Evolutionary conservation across 805 yeast species (phyloP).

Genomic region (Saturnispora serradocipensis): DNA sequence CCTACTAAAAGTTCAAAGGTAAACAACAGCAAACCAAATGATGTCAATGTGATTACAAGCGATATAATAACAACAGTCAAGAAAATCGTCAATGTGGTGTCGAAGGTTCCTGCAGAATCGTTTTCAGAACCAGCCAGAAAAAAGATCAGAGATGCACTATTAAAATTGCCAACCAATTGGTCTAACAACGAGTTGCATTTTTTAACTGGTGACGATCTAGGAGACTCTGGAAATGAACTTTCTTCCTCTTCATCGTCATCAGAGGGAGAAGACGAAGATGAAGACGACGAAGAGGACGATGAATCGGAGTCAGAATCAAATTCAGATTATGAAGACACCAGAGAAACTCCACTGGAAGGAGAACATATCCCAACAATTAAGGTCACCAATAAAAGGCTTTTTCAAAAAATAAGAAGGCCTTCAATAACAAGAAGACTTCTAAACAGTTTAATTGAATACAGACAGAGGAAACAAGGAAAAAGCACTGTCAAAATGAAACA

Average conservation of each 20-base stretch:
- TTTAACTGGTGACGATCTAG: conserved; percentile 6
- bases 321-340: conserved; percentile 8
- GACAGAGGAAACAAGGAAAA: conserved; percentile 6
- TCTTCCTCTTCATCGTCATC: not conserved
- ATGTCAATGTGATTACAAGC: conserved; percentile 17
- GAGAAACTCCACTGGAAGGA: conserved; percentile 13
- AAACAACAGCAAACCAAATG: not conserved
- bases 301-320: conserved; percentile 10
- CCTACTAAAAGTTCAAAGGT: not conserved
- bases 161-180: conserved; percentile 71
- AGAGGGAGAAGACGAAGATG: conserved; percentile 11
- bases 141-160: conserved; percentile 68
- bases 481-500: conserved; percentile 9
- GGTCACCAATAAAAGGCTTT: conserved; percentile 8
- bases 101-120: conserved; percentile 72
- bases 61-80: conserved; percentile 86
- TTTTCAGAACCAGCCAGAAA: conserved; percentile 71
- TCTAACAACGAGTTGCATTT: conserved; percentile 26
- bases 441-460: conserved; percentile 23
- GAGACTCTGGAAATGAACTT: not conserved
- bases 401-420: conserved; percentile 11
- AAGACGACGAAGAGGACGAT: conserved; percentile 13
- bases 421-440: conserved; percentile 22
- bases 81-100: conserved; percentile 76
- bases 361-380: conserved; percentile 9